Conservation (phyloP, 2,329 filamentous ascomycete genomes). For the Hypomyces rosellus region DNA sequence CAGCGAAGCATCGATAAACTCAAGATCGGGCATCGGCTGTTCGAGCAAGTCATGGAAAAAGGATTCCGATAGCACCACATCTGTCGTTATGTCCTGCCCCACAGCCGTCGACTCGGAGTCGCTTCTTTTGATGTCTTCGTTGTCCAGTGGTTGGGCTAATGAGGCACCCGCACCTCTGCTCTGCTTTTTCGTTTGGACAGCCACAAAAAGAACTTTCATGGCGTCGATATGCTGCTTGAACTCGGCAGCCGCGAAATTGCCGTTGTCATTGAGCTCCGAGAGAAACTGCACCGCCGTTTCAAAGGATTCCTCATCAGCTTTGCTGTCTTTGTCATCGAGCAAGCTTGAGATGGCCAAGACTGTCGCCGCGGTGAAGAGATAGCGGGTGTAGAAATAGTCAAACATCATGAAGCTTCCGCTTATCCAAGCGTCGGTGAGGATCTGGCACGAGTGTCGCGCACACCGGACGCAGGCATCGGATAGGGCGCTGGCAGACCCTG, state of each 20-base stretch:
- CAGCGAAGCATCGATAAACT: conserved; percentile 24
- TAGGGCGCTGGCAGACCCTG: conserved; percentile 29
- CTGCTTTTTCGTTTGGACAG: neutral
- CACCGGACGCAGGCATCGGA: conserved; percentile 40
- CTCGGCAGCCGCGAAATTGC: conserved; percentile 36
- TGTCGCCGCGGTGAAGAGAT: conserved; percentile 40
- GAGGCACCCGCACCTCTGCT: neutral
- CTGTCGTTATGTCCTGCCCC: conserved; percentile 20
- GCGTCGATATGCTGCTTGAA: conserved; percentile 36
- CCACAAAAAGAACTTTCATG: conserved; percentile 23
- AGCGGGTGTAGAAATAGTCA: conserved; percentile 41
- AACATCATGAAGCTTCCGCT: conserved; percentile 40
- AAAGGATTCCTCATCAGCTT: conserved; percentile 34
- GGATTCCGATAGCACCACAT: conserved; percentile 30
- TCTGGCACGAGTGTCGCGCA: conserved; percentile 36
- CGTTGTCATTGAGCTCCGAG: conserved; percentile 30
- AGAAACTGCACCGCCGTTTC: conserved; percentile 33
- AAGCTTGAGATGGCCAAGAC: conserved; percentile 39
- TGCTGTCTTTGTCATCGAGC: conserved; percentile 22
- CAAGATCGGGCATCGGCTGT: conserved; percentile 26
- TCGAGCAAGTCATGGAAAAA: conserved; percentile 29
- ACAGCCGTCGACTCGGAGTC: neutral
- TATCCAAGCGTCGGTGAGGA: conserved; percentile 39
- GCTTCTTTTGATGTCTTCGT: neutral
- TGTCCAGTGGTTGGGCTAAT: neutral